Conservation (phyloP, 768 basidiomycete species). For the Steccherinum ochraceum region DNA sequence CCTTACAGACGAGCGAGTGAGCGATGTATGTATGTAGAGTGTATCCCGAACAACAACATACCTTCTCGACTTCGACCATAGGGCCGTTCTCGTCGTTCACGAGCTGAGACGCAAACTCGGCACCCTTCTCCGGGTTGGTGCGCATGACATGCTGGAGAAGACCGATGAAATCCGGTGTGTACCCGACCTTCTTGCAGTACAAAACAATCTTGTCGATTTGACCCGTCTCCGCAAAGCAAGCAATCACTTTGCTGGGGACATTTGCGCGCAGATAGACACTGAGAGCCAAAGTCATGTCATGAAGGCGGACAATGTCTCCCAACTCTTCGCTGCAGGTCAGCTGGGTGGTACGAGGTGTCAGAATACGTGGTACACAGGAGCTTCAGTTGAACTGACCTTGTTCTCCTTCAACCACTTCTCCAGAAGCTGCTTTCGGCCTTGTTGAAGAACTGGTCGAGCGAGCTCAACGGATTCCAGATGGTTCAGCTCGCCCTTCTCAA, state of each 20-base stretch:
- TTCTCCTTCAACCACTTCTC: conserved; percentile 99
- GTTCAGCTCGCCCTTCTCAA: conserved; percentile 98
- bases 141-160: conserved; percentile 96
- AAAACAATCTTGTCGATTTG: conserved; percentile 98
- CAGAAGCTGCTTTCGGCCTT: conserved; percentile 92
- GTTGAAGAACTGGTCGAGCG: conserved; percentile 90
- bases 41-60: conserved; percentile 25
- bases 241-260: conserved; percentile 97
- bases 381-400: conserved; percentile 59
- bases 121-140: conserved; percentile 93
- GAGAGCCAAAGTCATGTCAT: conserved; percentile 95
- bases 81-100: conserved; percentile 92
- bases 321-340: conserved; percentile 98
- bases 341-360: conserved; percentile 30
- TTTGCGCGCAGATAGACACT: conserved; percentile 98
- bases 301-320: conserved; percentile 89
- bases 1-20: no score
- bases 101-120: conserved; percentile 93
- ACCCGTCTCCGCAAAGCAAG: conserved; percentile 98
- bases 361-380: background rate
- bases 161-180: conserved; percentile 86
- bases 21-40: no score
- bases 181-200: conserved; percentile 95
- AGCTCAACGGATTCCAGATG: conserved; percentile 94
- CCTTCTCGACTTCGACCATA: conserved; percentile 89